Percentiles rank a stretch among this genome's conserved stretches.
Conservation (phyloP, 2,329 filamentous ascomycete species). For the Dactylonectria macrodidyma region DNA sequence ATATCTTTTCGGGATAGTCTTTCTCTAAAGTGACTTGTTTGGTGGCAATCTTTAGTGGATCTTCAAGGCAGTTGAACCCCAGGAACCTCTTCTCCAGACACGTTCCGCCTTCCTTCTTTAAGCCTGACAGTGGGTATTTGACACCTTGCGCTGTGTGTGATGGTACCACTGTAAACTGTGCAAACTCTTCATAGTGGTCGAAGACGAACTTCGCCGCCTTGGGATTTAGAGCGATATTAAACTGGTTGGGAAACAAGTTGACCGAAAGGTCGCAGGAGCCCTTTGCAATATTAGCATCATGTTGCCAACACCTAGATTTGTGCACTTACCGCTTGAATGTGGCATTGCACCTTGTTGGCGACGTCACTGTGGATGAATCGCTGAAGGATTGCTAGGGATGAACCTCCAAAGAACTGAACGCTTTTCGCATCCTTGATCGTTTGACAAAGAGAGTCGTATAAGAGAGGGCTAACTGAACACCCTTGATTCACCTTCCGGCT, state of each 20-base stretch:
- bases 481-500: constrained; percentile 4
- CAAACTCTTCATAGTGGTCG: constrained; percentile 31
- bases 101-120: constrained; percentile 32
- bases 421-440: constrained; percentile 35
- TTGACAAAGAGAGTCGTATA: constrained; percentile 30
- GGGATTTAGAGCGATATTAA: constrained; percentile 42
- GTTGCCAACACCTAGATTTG: background rate
- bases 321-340: constrained; percentile 40
- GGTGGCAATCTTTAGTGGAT: constrained; percentile 39
- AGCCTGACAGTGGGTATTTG: constrained; percentile 37
- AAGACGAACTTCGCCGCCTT: constrained; percentile 38
- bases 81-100: constrained; percentile 39
- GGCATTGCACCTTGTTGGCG: constrained; percentile 38
- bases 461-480: constrained; percentile 22
- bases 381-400: constrained; percentile 39
- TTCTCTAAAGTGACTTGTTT: constrained; percentile 33
- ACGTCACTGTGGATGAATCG: constrained; percentile 38
- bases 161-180: constrained; percentile 40
- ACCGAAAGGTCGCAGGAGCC: constrained; percentile 42
- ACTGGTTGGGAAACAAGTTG: constrained; percentile 44
- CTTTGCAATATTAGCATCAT: constrained; percentile 25
- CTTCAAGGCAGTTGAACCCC: constrained; percentile 44
- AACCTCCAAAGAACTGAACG: constrained; percentile 42
- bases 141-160: constrained; percentile 44
- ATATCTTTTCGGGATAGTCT: constrained; percentile 35